phyloP scores from a whole-genome alignment of 345 rosid species.

The Populus deltoides region DNA sequence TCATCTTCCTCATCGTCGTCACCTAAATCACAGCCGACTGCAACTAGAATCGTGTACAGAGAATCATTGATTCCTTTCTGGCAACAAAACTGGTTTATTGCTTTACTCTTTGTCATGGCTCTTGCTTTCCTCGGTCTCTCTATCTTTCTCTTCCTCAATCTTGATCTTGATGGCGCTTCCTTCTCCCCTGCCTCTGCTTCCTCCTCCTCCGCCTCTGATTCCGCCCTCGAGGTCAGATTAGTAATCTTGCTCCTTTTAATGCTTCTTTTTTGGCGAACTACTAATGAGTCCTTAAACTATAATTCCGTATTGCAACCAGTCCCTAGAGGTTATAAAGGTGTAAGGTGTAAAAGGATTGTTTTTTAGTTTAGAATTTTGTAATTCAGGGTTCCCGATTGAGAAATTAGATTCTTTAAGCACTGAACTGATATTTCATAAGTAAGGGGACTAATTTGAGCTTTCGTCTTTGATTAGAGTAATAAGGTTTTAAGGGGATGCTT shows the following conservation, averaged over 20 bases:
- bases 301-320: background rate
- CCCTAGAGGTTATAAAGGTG: no score
- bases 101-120: constrained; percentile 62
- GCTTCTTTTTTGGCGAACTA: background rate
- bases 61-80: constrained; percentile 53
- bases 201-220: constrained; percentile 20
- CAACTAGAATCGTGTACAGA: constrained; percentile 27
- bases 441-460: background rate
- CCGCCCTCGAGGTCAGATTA: constrained; percentile 64
- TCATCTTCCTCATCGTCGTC: constrained; percentile 29
- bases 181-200: constrained; percentile 51
- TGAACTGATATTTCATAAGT: no score
- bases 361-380: no score
- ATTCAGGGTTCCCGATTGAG: background rate
- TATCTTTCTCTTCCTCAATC: constrained; percentile 60
- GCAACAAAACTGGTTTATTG: constrained; percentile 86
- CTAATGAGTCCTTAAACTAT: background rate
- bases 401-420: background rate
- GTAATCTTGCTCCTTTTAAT: background rate
- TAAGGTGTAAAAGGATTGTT: no score
- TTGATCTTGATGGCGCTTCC: constrained; percentile 42
- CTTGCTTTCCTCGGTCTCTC: constrained; percentile 65
- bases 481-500: background rate
- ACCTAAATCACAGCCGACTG: constrained; percentile 5
- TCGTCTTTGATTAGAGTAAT: background rate